These are phyloP conservation scores for Ophiostoma quercus DNA, from an alignment of 2,329 filamentous ascomycete species.

Conservation along the genomic window DNA sequence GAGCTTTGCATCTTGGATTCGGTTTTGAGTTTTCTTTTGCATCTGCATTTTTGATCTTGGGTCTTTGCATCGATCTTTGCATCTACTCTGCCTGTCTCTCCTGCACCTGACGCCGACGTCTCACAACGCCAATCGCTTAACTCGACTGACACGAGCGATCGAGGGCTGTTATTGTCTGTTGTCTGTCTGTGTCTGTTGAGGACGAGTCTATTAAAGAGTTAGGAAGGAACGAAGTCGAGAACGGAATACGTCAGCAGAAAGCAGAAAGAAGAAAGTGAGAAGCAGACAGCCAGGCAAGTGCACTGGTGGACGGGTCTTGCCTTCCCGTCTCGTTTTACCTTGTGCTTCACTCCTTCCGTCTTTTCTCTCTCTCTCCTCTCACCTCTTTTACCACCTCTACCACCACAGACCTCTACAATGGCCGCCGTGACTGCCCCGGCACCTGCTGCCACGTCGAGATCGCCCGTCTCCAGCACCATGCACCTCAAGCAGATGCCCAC, in stretches of 20 bases:
- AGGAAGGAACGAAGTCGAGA: background rate
- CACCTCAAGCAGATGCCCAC: conserved; percentile 36
- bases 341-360: background rate
- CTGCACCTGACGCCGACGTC: background rate
- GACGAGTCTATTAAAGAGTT: too few relatives aligned
- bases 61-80: background rate
- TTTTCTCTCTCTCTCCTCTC: background rate
- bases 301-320: conserved; percentile 1
- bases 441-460: conserved; percentile 29
- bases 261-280: too few relatives aligned
- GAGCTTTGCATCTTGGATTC: background rate
- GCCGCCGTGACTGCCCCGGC: conserved; percentile 33
- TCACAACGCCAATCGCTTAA: conserved; percentile 5
- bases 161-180: background rate
- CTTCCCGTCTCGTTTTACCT: conserved; percentile 7
- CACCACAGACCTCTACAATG: conserved; percentile 28
- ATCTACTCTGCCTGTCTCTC: background rate
- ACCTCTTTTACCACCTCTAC: background rate
- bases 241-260: background rate
- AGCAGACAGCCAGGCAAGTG: background rate
- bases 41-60: background rate
- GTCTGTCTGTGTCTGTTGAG: too few relatives aligned
- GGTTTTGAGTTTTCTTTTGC: background rate
- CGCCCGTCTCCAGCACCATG: conserved; percentile 31
- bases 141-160: background rate